A percentile compares a stretch with the other conserved stretches of the same genome.
Conservation (phyloP, 805 yeast species). For the Candida endomychidarum region DNA sequence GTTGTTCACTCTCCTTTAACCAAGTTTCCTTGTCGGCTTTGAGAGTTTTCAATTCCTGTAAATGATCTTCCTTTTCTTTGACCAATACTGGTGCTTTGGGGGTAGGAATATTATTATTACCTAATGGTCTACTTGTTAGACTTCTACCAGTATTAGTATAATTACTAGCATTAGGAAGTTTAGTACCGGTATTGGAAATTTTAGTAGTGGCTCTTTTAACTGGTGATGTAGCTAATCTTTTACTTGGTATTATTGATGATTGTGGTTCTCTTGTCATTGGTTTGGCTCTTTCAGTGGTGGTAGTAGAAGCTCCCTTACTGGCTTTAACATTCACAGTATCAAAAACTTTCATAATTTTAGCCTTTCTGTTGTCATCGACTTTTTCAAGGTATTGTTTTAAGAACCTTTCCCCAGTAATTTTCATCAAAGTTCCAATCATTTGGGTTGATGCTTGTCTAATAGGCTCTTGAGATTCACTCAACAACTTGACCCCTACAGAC, state of each 20-base stretch:
- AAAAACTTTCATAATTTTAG: constrained; percentile 60
- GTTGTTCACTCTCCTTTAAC: constrained; percentile 21
- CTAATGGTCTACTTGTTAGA: constrained; percentile 44
- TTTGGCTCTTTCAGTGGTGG: constrained; percentile 5
- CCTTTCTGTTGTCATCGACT: constrained; percentile 73
- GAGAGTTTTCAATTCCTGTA: constrained; percentile 49
- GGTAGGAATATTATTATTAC: constrained; percentile 15
- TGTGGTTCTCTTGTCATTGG: constrained; percentile 65
- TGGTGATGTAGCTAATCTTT: constrained; percentile 72
- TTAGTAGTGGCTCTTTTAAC: constrained; percentile 45
- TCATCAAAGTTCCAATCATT: constrained; percentile 77
- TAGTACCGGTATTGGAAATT: constrained; percentile 29
- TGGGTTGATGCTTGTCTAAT: constrained; percentile 77
- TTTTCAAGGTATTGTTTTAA: constrained; percentile 58
- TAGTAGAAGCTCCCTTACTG: background rate
- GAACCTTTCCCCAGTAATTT: constrained; percentile 74
- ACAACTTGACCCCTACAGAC: constrained; percentile 56
- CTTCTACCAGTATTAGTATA: constrained; percentile 38
- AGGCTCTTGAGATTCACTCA: constrained; percentile 81
- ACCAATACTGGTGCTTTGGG: constrained; percentile 10
- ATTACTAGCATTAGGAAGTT: too few relatives aligned
- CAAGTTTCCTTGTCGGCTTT: constrained; percentile 54
- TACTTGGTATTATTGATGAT: constrained; percentile 63
- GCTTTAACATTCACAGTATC: constrained; percentile 55
- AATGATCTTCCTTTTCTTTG: constrained; percentile 24